Base-by-base conservation (phyloP, 2,329 filamentous ascomycete species). In the Colletotrichum coccodes region DNA sequence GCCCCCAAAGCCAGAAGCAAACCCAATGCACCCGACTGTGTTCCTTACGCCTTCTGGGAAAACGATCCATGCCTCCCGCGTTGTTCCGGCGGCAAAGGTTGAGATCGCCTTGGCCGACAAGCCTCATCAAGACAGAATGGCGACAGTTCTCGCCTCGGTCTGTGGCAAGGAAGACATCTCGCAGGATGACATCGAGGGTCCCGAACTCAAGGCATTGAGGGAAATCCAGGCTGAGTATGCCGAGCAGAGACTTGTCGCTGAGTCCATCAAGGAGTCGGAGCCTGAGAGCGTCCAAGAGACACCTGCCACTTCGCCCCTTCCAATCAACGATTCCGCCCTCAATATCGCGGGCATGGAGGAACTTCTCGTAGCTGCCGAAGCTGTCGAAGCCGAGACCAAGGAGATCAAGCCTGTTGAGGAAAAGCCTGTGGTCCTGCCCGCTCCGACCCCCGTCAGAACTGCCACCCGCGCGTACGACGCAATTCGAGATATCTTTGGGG, bases 31-130 rank as follows among this genome's bases (percentile, higher is more conserved):
- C 57, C 85, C 86, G 4, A 77, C 87, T 6, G 84, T 88, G 30
- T 84, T 84, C 64, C 80, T 87, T 58, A 82, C 83, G 26, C 82
- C 84, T 3, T 80, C 80, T 16, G 85, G 85, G 21, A 81, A 81
- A 60, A 83, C 84, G 30, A 76, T 83, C 1, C 85, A 86, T 68
- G 81, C 85, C 21, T 88, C 86, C 9, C 82, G 86, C 49, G 80
- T 80, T 1, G 36, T 66, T 8, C 50, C 53, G 18, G 56, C 26
- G 3, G 56, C 57, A 71, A 81, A 80, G 74, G 73, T 54, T 12
- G 60, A 59, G n/a, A 42, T 38, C 18, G 60, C 59, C 12, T 30
- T 70, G 18, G 42, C 60, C 32, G 57, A 67, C 8, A 70, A 62
- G 42, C 61, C 62, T n/a, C 28, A 66, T 23, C 58, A 61, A 16